Evolutionary conservation across 345 rosid genomes (phyloP).

Genomic region (Laguncularia racemosa): DNA sequence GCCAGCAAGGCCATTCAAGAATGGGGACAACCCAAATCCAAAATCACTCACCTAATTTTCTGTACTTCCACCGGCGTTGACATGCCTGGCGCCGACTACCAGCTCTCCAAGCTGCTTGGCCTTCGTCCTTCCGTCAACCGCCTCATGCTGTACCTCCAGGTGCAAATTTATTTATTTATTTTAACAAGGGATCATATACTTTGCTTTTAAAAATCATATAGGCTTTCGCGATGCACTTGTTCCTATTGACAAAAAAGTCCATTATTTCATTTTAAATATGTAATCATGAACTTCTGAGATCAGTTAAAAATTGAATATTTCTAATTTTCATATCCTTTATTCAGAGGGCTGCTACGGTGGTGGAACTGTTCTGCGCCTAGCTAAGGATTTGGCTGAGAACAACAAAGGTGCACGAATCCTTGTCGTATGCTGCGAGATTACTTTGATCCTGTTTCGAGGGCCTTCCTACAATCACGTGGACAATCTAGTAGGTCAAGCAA

Average conservation of each 20-base stretch:
- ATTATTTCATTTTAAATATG: too few species aligned
- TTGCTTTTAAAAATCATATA: too few species aligned
- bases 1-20: constrained; percentile 70
- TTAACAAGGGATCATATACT: too few species aligned
- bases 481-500: constrained; percentile 63
- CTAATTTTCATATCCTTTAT: too few species aligned
- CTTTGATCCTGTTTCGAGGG: constrained; percentile 76
- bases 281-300: too few species aligned
- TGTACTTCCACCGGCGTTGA: constrained; percentile 85
- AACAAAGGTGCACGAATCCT: constrained; percentile 73
- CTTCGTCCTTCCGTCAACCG: constrained; percentile 74
- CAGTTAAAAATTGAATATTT: too few species aligned
- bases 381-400: constrained; percentile 79
- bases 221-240: too few species aligned
- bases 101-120: constrained; percentile 76
- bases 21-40: constrained; percentile 85
- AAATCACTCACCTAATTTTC: constrained; percentile 74
- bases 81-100: constrained; percentile 95
- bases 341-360: constrained; percentile 58
- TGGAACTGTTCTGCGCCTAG: constrained; percentile 77
- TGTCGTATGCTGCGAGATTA: constrained; percentile 71
- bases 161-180: background rate
- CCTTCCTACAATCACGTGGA: constrained; percentile 62
- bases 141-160: constrained; percentile 62
- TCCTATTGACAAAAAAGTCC: too few species aligned